Conservation (phyloP, 495 filamentous ascomycete species). For the Hypoxylon lienhwacheense region DNA sequence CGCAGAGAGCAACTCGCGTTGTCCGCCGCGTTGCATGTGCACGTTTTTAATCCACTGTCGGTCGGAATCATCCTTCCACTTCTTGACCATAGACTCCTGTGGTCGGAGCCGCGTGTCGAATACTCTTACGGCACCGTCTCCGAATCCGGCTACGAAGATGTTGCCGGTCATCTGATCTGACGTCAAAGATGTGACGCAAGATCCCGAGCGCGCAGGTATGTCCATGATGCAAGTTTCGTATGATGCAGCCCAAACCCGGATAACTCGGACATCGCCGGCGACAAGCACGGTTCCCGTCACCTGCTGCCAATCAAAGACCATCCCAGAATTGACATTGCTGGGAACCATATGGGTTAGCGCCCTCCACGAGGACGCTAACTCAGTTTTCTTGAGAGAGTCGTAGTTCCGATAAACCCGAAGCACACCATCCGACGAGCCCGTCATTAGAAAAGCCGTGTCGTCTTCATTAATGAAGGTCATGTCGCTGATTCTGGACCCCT, state of each 20-base stretch:
- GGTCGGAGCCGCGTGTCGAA: slow-evolving; percentile 87
- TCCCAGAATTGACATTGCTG: slow-evolving; percentile 87
- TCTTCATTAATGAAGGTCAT: slow-evolving; percentile 98
- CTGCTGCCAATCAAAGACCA: slow-evolving; percentile 98
- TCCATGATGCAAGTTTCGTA: slow-evolving; percentile 91
- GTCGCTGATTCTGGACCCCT: slow-evolving; percentile 89
- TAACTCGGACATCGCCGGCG: slow-evolving; percentile 93
- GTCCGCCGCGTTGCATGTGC: slow-evolving; percentile 94
- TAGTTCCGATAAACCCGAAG: slow-evolving; percentile 94
- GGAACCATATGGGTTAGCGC: slow-evolving; percentile 90
- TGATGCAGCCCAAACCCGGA: slow-evolving; percentile 92
- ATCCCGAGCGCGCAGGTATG: slow-evolving; percentile 92
- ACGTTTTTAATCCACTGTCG: slow-evolving; percentile 92
- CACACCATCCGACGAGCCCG: slow-evolving; percentile 90
- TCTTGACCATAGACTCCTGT: slow-evolving; percentile 84
- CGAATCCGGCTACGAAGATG: slow-evolving; percentile 93
- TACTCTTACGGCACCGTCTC: slow-evolving; percentile 92
- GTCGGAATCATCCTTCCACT: slow-evolving; percentile 85
- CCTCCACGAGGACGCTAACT: slow-evolving; percentile 90
- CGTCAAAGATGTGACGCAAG: slow-evolving; percentile 91
- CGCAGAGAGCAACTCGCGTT: slow-evolving; percentile 84
- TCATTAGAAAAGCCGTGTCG: slow-evolving; percentile 91
- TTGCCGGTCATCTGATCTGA: slow-evolving; percentile 97
- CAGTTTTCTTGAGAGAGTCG: slow-evolving; percentile 66
- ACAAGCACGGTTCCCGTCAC: slow-evolving; percentile 92